A percentile compares a stretch with the other conserved stretches of the same genome.
phyloP scores from a whole-genome alignment of 768 basidiomycete species.

The Candolleomyces eurysporus region DNA sequence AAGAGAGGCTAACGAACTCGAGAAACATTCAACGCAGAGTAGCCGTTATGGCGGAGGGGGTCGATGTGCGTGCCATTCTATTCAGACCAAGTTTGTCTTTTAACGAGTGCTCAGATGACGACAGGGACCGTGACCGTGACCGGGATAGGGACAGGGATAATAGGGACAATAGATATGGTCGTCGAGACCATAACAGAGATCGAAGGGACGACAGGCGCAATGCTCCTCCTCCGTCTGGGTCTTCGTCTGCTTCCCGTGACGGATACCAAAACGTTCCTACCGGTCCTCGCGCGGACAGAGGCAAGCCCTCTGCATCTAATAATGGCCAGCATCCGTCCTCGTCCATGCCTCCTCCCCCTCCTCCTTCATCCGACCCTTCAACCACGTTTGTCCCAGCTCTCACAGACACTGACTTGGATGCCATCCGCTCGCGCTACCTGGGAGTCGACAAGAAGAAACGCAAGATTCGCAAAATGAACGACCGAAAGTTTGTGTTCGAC shows the following conservation, averaged over 20 bases:
- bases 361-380: constrained; percentile 24
- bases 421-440: constrained; percentile 90
- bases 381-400: constrained; percentile 57
- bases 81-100: constrained; percentile 10
- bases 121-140: constrained; percentile 48
- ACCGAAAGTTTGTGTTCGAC: constrained; percentile 98
- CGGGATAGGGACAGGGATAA: constrained; percentile 22
- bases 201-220: constrained; percentile 24
- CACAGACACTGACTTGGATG: constrained; percentile 76
- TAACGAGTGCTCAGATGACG: constrained; percentile 42
- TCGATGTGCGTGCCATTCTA: constrained; percentile 34
- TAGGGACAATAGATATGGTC: constrained; percentile 29
- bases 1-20: constrained; percentile 65
- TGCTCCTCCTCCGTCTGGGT: constrained; percentile 27
- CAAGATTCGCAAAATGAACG: constrained; percentile 91
- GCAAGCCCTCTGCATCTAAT: constrained; percentile 37
- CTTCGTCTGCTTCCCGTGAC: constrained; percentile 29
- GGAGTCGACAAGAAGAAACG: constrained; percentile 94
- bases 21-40: constrained; percentile 48
- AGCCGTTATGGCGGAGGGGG: constrained; percentile 40
- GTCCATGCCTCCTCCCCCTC: constrained; percentile 47
- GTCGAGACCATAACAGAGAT: constrained; percentile 43
- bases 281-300: constrained; percentile 77
- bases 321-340: constrained; percentile 23
- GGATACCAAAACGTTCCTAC: constrained; percentile 75